Percentiles rank a stretch among this genome's conserved stretches.
phyloP scores from a whole-genome alignment of 306 rosid species.

The Glycine tomentella region DNA sequence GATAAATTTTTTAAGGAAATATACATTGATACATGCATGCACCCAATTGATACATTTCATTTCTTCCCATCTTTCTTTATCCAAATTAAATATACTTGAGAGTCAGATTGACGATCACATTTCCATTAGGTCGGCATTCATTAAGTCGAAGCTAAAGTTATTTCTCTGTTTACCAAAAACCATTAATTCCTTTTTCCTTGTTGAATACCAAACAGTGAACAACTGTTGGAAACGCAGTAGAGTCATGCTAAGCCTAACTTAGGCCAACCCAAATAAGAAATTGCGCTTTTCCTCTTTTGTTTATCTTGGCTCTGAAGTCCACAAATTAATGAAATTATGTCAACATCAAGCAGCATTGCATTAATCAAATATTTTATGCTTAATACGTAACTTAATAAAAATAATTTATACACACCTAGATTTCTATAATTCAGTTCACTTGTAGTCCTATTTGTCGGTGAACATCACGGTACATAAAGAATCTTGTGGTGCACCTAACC shows the following conservation, averaged over 20 bases:
- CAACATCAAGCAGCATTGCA: background rate
- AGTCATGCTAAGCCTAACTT: background rate
- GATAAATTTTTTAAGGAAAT: too few relatives aligned
- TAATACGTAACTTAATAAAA: background rate
- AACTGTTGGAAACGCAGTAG: background rate
- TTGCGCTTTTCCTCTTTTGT: background rate
- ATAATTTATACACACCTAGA: background rate
- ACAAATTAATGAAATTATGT: background rate
- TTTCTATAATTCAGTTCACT: background rate
- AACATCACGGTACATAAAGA: too few relatives aligned
- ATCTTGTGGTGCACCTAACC: background rate
- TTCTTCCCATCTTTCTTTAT: too few relatives aligned
- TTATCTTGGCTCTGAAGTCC: background rate
- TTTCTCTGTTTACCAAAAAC: constrained; percentile 3
- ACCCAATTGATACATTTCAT: too few relatives aligned
- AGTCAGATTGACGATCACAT: background rate
- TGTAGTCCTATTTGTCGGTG: constrained; percentile 2
- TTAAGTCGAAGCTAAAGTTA: background rate
- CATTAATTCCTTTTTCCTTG: background rate
- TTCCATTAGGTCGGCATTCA: background rate
- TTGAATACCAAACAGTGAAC: background rate
- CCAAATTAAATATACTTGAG: background rate
- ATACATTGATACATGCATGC: too few relatives aligned
- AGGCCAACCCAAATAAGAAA: background rate
- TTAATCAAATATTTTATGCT: background rate